Percentiles rank a stretch among this genome's conserved stretches.
These are phyloP conservation scores for Leishmania aethiopica DNA, from an alignment of 208 protist species.

Conservation along the genomic window DNA sequence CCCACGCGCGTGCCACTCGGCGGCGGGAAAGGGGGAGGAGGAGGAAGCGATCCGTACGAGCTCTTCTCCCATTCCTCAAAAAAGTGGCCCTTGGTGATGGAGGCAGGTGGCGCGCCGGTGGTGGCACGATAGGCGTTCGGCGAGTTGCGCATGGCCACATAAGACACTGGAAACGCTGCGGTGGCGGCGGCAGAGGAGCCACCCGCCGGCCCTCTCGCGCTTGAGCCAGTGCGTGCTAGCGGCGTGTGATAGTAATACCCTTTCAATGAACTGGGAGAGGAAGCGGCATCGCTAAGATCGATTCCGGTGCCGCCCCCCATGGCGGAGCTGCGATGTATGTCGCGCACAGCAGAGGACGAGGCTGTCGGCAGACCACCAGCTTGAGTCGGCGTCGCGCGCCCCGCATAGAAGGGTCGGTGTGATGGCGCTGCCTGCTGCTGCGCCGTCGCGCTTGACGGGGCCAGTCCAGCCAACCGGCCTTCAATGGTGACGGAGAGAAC, in stretches of 20 bases:
- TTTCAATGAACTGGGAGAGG: constrained; percentile 5
- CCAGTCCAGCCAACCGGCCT: constrained; percentile 38
- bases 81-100: background rate
- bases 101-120: background rate
- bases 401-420: background rate
- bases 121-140: background rate
- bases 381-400: background rate
- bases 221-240: background rate
- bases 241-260: constrained; percentile 5
- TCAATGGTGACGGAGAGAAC: constrained; percentile 59
- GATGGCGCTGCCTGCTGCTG: background rate
- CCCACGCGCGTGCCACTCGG: background rate
- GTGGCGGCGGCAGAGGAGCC: background rate
- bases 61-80: background rate
- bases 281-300: background rate
- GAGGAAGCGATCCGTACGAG: background rate
- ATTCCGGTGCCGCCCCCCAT: background rate
- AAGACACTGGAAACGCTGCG: background rate
- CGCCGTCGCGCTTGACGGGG: background rate
- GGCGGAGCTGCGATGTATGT: background rate
- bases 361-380: background rate
- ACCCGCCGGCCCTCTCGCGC: background rate
- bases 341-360: background rate
- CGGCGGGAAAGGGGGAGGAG: background rate
- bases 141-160: background rate